Conservation (phyloP, 257 asterid species). For the Solanum pennellii region DNA sequence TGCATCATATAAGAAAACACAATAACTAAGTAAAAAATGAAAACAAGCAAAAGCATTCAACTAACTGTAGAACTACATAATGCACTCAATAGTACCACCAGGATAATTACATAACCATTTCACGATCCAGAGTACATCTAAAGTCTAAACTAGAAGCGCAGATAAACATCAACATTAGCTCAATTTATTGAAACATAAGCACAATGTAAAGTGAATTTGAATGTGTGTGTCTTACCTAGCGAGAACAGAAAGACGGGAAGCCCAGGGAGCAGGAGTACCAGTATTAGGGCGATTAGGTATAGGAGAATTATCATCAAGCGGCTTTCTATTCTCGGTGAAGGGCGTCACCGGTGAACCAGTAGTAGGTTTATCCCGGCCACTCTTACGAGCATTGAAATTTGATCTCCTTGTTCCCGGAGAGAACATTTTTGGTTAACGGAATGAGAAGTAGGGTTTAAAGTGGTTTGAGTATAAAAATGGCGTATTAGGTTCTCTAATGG, state of each 20-base stretch:
- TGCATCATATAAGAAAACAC: not conserved
- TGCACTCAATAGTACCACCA: not conserved
- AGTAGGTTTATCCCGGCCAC: slow-evolving; percentile 9
- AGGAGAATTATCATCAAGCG: slow-evolving; percentile 25
- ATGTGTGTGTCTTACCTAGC: slow-evolving; percentile 40
- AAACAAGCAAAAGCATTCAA: not conserved
- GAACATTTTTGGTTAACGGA: slow-evolving; percentile 36
- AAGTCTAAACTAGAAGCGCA: not conserved
- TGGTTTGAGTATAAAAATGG: not conserved
- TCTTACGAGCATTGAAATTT: slow-evolving; percentile 36
- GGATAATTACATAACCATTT: not conserved
- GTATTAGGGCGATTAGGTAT: slow-evolving; percentile 65
- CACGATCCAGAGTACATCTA: not conserved
- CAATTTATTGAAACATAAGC: not conserved
- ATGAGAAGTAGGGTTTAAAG: slow-evolving; percentile 16
- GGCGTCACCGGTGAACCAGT: slow-evolving; percentile 42
- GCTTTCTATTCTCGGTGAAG: slow-evolving; percentile 33
- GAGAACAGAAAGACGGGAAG: slow-evolving; percentile 79
- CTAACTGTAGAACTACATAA: not conserved
- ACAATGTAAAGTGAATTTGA: not conserved
- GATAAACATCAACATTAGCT: not conserved
- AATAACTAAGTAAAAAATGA: not conserved
- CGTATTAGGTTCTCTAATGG: not conserved
- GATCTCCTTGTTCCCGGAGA: slow-evolving; percentile 69
- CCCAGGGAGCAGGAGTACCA: slow-evolving; percentile 96